Conservation (phyloP, 306 rosid species). For the Styphnolobium japonicum region DNA sequence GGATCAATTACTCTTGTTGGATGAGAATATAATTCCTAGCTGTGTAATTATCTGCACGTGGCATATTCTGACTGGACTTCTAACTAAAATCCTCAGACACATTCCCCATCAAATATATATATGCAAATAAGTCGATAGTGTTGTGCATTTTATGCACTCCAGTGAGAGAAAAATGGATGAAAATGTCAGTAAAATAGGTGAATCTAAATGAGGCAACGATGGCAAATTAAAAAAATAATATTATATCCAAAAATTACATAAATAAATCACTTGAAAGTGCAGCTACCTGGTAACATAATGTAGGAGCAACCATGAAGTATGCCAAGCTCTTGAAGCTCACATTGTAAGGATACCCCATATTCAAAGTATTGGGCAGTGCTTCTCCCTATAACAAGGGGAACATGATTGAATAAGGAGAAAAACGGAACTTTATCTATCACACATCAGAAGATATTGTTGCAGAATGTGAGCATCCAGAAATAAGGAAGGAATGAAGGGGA, state of each 20-base stretch:
- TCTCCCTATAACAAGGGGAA: constrained; percentile 61
- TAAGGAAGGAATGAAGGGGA: background rate
- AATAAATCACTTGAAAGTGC: constrained; percentile 7
- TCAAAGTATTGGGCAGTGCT: constrained; percentile 37
- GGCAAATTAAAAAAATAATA: background rate
- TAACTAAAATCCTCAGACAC: background rate
- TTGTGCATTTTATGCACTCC: constrained; percentile 6
- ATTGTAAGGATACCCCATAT: constrained; percentile 44
- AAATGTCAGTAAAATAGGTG: background rate
- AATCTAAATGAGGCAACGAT: background rate
- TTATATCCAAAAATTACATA: background rate
- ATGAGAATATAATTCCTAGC: background rate
- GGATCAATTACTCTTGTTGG: background rate
- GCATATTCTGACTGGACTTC: background rate
- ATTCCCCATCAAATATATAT: constrained; percentile 4
- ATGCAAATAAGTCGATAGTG: background rate
- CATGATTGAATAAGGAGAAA: constrained; percentile 1
- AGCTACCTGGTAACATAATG: constrained; percentile 93
- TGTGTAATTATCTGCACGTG: background rate
- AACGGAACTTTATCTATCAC: background rate
- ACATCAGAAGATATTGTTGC: background rate
- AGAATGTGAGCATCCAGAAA: constrained; percentile 6
- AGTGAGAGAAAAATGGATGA: constrained; percentile 16
- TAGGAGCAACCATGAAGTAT: constrained; percentile 98
- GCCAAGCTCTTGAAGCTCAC: constrained; percentile 68